phyloP scores from a whole-genome alignment of 768 basidiomycete species.

The Rhodosporidiobolus sp. region DNA sequence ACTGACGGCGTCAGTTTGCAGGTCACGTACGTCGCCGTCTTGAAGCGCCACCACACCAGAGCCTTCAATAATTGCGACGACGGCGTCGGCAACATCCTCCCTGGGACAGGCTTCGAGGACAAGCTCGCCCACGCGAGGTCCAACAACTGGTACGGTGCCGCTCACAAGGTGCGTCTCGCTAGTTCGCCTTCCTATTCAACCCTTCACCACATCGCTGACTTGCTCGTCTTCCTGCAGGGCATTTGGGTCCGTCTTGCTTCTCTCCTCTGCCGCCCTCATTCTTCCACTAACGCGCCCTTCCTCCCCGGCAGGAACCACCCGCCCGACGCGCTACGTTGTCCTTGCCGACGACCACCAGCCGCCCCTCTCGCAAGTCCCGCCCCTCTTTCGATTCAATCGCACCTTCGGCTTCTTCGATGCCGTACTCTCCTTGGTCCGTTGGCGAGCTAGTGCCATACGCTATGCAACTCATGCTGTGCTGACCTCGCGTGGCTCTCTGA shows the following conservation, averaged over 20 bases:
- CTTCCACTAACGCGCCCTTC: no score
- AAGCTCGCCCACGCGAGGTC: background rate
- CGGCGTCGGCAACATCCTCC: background rate
- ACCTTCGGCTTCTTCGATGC: background rate
- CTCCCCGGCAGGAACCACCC: slow-evolving; percentile 27
- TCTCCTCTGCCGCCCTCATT: background rate
- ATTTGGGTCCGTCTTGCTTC: background rate
- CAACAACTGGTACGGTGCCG: slow-evolving; percentile 14
- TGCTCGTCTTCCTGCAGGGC: background rate
- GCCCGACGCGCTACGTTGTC: slow-evolving; percentile 17
- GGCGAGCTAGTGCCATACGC: no score
- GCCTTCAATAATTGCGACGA: no score
- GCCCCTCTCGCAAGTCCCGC: background rate
- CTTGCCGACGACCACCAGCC: slow-evolving; percentile 13
- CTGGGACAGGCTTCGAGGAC: slow-evolving; percentile 15
- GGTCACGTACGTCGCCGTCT: slow-evolving; percentile 13
- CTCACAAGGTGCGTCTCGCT: slow-evolving; percentile 8
- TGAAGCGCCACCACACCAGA: slow-evolving; percentile 33
- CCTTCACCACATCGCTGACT: background rate
- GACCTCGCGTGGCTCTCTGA: no score
- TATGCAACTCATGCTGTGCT: no score
- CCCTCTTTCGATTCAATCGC: no score
- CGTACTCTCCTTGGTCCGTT: no score
- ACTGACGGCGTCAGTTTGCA: background rate
- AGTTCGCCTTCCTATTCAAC: background rate